Base-by-base conservation (phyloP, 2,329 filamentous ascomycete genomes). In the Xylariaceae sp. region DNA sequence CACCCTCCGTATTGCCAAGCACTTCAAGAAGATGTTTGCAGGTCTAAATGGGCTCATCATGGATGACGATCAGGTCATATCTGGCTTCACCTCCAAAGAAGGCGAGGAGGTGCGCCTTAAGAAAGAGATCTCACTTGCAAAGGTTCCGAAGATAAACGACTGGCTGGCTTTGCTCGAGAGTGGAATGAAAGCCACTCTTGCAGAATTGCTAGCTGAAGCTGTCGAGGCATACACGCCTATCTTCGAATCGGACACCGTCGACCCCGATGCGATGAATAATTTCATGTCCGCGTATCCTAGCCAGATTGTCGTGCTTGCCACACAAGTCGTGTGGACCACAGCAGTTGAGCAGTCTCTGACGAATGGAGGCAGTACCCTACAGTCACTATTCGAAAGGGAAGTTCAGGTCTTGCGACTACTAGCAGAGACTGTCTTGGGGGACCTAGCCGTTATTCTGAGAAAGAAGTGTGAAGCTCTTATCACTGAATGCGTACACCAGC, bases 11-110 rank as follows among this genome's bases (percentile, higher is more conserved):
- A 94, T 98, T 52, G 89, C 93, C 31, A 98, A 98, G 64, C 94
- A 99, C 70, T 89, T 99, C 73, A 91, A 95, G 64, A 99, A 99
- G 74, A 99, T 99, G 93, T 99, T 99, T 72, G 93, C 94, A 49
- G 93, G 93, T 48, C 75, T 98, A 36, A 91, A 85, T 4, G 93
- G 93, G 3, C 77, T 98, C 28, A 73, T 90, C 32, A 91, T 96
- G 73, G 89, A 95, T 52, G 89, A 97, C 41, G 87, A 96, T 55
- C 81, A 83, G 19, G 81, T 88, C 48, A 97, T 99, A 49, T 84
- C 85, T 19, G 91, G 89, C 6, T 91, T 97, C 56, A 93, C 86
- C 2, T 98, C 93, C 0, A 96, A 95, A 61, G 94, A 99, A 66
- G 90, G 85, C 39, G 93, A 99, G 65, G 77, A 83, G 48, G 89